Conservation (phyloP, 805 yeast genomes). For the Komagataella kurtzmanii region DNA sequence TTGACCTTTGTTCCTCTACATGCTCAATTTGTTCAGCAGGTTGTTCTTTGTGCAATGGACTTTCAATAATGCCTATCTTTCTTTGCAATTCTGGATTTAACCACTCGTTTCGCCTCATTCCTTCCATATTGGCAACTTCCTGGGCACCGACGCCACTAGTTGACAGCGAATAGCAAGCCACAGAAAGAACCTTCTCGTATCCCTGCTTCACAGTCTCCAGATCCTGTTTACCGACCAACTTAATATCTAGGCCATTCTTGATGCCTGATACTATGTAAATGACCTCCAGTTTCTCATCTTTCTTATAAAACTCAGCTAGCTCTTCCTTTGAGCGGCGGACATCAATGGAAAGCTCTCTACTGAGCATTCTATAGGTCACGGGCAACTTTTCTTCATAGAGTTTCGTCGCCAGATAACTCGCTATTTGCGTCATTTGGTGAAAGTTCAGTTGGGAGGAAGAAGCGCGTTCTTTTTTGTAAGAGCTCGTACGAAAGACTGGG, state of each 20-base stretch:
- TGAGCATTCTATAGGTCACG: constrained; percentile 25
- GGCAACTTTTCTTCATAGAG: not conserved
- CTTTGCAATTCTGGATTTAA: constrained; percentile 1
- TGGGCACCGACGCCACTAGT: not conserved
- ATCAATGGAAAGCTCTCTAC: constrained; percentile 25
- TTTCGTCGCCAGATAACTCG: not conserved
- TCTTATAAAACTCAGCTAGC: constrained; percentile 23
- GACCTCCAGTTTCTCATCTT: constrained; percentile 23
- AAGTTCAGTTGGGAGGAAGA: not conserved
- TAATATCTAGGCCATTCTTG: constrained; percentile 1
- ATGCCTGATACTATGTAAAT: constrained; percentile 27
- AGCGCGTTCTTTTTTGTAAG: not conserved
- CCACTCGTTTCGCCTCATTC: not conserved
- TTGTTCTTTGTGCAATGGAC: constrained; percentile 2
- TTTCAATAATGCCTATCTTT: constrained; percentile 9
- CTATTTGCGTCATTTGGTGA: not conserved
- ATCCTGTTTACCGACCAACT: constrained; percentile 3
- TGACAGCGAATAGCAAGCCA: constrained; percentile 16
- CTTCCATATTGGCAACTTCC: constrained; percentile 1
- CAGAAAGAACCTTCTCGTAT: constrained; percentile 18
- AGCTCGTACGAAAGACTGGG: not conserved
- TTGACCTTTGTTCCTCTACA: constrained; percentile 1
- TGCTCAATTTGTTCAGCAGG: not conserved
- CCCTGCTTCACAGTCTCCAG: constrained; percentile 12
- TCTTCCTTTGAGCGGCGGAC: constrained; percentile 23